A percentile compares a stretch with the other conserved stretches of the same genome.
Evolutionary conservation across 345 rosid genomes (phyloP).

Genomic region (Hibiscus tridactylites): DNA sequence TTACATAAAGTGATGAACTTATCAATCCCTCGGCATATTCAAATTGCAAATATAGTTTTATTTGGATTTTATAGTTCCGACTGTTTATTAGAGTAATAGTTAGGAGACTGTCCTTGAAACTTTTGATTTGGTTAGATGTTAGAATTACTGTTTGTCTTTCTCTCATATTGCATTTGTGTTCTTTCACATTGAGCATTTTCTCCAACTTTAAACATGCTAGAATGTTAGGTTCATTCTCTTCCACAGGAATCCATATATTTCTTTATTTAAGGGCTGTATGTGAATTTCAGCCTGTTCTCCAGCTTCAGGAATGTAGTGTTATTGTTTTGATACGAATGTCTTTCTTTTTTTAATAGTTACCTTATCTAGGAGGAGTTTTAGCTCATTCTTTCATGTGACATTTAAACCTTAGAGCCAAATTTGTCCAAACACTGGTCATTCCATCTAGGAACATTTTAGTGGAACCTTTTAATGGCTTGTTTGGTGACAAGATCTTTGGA

Average conservation of each 20-base stretch:
- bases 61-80: background rate
- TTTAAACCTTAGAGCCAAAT: background rate
- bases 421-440: background rate
- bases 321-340: background rate
- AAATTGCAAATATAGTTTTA: background rate
- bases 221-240: background rate
- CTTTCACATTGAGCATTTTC: background rate
- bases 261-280: background rate
- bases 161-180: background rate
- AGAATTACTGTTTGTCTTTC: background rate
- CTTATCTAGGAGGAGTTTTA: background rate
- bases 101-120: background rate
- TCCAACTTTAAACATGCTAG: background rate
- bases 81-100: background rate
- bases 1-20: background rate
- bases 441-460: background rate
- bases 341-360: background rate
- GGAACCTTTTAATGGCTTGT: background rate
- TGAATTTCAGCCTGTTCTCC: background rate
- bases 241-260: background rate
- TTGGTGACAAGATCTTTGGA: too few species aligned
- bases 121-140: background rate
- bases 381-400: background rate
- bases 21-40: background rate
- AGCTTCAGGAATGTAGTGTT: background rate